Percentiles rank a stretch among this genome's conserved stretches.
Evolutionary conservation across 768 basidiomycete genomes (phyloP).

Genomic region (Boletus subcaerulescens): DNA sequence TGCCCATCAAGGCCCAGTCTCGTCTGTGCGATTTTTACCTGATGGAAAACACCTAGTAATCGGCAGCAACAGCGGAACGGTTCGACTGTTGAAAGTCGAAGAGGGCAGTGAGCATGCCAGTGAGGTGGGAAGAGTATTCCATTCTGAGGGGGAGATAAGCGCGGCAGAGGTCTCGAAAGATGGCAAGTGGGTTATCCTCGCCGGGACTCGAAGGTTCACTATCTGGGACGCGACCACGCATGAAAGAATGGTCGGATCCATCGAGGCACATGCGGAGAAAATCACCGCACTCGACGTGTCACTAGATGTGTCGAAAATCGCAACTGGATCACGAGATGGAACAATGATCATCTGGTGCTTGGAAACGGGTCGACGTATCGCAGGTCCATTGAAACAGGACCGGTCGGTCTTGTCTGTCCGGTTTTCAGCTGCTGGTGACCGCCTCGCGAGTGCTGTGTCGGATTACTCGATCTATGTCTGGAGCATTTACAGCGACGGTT

Average conservation of each 20-base stretch:
- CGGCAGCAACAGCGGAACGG: constrained; percentile 4
- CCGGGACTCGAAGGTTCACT: neutral
- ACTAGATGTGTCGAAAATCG: constrained; percentile 13
- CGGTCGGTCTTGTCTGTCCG: constrained; percentile 9
- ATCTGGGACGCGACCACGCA: constrained; percentile 9
- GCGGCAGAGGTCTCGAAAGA: constrained; percentile 12
- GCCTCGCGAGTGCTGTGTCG: constrained; percentile 14
- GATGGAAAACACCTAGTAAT: constrained; percentile 7
- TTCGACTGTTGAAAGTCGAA: constrained; percentile 9
- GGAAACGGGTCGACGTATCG: constrained; percentile 12
- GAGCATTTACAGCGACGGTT: neutral
- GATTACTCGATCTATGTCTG: constrained; percentile 9
- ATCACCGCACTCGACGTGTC: constrained; percentile 25
- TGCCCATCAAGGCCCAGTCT: neutral
- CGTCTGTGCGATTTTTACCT: constrained; percentile 10
- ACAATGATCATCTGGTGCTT: constrained; percentile 20
- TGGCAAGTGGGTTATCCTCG: constrained; percentile 14
- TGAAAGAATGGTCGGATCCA: constrained; percentile 6
- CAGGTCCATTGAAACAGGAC: constrained; percentile 17
- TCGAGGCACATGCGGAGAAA: constrained; percentile 8
- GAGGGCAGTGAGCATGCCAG: neutral
- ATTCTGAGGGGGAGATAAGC: neutral
- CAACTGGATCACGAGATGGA: constrained; percentile 23
- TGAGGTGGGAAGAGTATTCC: neutral
- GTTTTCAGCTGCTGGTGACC: constrained; percentile 23